Conservation (phyloP, 2,329 filamentous ascomycete genomes). For the Mollisiaceae sp. region DNA sequence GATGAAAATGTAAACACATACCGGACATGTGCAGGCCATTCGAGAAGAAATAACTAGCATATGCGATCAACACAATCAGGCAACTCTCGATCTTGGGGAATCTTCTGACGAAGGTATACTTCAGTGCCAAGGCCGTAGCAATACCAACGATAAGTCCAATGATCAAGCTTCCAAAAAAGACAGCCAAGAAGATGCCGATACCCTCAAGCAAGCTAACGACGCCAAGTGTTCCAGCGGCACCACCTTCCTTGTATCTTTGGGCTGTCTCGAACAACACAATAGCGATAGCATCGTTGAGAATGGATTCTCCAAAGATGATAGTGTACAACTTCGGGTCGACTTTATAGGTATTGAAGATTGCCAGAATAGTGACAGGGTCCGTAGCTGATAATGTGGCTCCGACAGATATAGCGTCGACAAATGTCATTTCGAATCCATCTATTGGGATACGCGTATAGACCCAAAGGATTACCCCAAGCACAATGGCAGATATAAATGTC, state of each 20-base stretch:
- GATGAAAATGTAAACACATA: slow-evolving; percentile 51
- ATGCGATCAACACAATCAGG: slow-evolving; percentile 89
- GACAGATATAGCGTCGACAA: slow-evolving; percentile 95
- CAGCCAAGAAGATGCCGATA: slow-evolving; percentile 90
- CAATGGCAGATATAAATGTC: slow-evolving; percentile 95
- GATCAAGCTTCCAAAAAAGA: slow-evolving; percentile 92
- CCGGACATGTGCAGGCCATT: slow-evolving; percentile 96
- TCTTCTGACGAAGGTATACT: slow-evolving; percentile 91
- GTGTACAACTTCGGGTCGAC: slow-evolving; percentile 99
- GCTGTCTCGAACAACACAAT: slow-evolving; percentile 99
- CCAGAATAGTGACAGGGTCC: slow-evolving; percentile 95
- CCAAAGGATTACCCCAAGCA: slow-evolving; percentile 86
- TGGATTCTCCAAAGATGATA: slow-evolving; percentile 97
- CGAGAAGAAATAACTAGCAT: slow-evolving; percentile 97
- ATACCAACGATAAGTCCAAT: slow-evolving; percentile 90
- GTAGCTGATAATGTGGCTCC: slow-evolving; percentile 96
- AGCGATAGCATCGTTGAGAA: slow-evolving; percentile 96
- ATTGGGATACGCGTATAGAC: slow-evolving; percentile 87
- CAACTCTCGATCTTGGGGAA: slow-evolving; percentile 98
- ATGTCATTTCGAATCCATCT: slow-evolving; percentile 83
- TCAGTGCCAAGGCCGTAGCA: slow-evolving; percentile 83
- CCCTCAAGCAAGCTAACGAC: slow-evolving; percentile 87
- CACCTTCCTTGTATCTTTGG: slow-evolving; percentile 84
- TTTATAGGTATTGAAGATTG: slow-evolving; percentile 99
- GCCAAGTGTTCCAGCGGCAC: slow-evolving; percentile 71